Evolutionary conservation across 75 land plant genomes (phyloP).

Genomic region (Chamaecyparis obtusa): DNA sequence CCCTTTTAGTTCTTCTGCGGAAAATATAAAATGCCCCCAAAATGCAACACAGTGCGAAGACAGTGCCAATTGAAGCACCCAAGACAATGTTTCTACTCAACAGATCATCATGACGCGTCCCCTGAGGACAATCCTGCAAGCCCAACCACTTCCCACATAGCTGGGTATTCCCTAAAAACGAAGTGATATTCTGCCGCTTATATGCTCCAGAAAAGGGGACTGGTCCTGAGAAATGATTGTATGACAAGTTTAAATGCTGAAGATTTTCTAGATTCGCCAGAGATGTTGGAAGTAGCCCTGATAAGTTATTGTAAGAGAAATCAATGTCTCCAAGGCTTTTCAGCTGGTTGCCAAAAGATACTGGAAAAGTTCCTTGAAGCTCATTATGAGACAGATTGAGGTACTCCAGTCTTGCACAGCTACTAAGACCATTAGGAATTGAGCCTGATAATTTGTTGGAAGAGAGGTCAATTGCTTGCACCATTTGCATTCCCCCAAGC

Average conservation of each 20-base stretch:
- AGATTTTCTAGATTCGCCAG: not conserved
- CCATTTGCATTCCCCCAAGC: too few species aligned
- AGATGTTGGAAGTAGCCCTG: not conserved
- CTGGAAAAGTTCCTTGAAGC: slow-evolving; percentile 66
- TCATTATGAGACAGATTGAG: slow-evolving; percentile 69
- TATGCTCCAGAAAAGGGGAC: not conserved
- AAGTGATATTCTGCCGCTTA: not conserved
- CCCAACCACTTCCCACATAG: not conserved
- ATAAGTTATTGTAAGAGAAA: not conserved
- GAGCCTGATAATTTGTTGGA: too few species aligned
- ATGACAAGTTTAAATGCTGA: not conserved
- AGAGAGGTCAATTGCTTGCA: too few species aligned
- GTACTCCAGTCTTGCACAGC: slow-evolving; percentile 25
- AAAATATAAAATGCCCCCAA: too few species aligned
- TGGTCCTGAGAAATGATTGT: too few species aligned
- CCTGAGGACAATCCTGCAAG: not conserved
- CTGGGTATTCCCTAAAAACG: not conserved
- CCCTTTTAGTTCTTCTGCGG: too few species aligned
- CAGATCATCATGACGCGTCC: too few species aligned
- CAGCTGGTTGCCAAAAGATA: slow-evolving; percentile 20
- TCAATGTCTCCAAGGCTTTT: not conserved
- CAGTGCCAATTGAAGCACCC: too few species aligned
- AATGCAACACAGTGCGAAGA: too few species aligned
- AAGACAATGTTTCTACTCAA: too few species aligned
- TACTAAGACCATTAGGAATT: slow-evolving; percentile 51